A percentile compares a stretch with the other conserved stretches of the same genome.
Evolutionary conservation across 192 early-diverging fungal species (phyloP).

Genomic region (Coemansia sp.): DNA sequence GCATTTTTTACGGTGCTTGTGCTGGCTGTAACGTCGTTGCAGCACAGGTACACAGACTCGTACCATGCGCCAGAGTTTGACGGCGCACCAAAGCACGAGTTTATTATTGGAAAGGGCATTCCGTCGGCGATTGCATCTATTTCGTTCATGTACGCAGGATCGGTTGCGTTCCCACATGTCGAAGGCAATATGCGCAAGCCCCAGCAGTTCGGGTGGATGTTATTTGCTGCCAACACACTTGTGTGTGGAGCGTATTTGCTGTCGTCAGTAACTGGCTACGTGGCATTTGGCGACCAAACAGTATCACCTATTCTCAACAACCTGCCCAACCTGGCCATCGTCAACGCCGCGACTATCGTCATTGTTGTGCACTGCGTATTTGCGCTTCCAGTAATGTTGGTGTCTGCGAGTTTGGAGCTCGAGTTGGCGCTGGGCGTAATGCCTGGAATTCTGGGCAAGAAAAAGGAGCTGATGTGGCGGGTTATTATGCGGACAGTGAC

Average conservation of each 20-base stretch:
- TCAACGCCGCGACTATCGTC: slow-evolving; percentile 66
- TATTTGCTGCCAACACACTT: slow-evolving; percentile 60
- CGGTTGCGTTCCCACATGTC: slow-evolving; percentile 80
- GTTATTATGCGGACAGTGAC: slow-evolving; percentile 59
- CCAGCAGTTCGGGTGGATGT: slow-evolving; percentile 65
- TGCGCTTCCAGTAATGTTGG: slow-evolving; percentile 75
- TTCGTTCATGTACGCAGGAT: slow-evolving; percentile 81
- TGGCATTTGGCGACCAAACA: slow-evolving; percentile 66
- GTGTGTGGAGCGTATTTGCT: slow-evolving; percentile 70
- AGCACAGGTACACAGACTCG: slow-evolving; percentile 43
- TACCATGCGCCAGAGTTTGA: slow-evolving; percentile 38
- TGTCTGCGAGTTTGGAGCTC: slow-evolving; percentile 70
- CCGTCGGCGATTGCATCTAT: slow-evolving; percentile 77
- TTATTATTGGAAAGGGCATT: slow-evolving; percentile 66
- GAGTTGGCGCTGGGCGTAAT: slow-evolving; percentile 69
- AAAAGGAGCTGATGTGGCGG: slow-evolving; percentile 60
- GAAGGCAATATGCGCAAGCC: slow-evolving; percentile 79
- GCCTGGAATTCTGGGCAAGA: slow-evolving; percentile 53
- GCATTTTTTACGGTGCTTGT: slow-evolving; percentile 63
- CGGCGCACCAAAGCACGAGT: slow-evolving; percentile 43
- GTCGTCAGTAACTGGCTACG: slow-evolving; percentile 71
- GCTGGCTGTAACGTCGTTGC: slow-evolving; percentile 34
- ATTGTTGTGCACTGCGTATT: slow-evolving; percentile 82
- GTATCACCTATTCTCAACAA: slow-evolving; percentile 70
- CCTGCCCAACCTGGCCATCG: slow-evolving; percentile 62